phyloP scores from a whole-genome alignment of 75 land plant genomes.

The Selaginella tamariscina region DNA sequence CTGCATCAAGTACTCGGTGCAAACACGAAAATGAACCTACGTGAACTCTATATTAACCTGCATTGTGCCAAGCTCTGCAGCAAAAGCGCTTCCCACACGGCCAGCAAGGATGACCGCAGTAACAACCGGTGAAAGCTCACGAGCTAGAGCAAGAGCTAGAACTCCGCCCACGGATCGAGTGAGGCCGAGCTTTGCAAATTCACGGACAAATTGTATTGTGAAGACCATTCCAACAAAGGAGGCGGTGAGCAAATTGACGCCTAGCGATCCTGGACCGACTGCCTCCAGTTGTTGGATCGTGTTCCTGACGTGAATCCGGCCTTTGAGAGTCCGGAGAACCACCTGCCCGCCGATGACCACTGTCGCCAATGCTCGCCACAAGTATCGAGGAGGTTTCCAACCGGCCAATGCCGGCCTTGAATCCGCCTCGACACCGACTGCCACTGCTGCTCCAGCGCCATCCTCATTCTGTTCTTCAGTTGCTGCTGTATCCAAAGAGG shows the following conservation, averaged over 20 bases:
- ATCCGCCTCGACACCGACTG: slow-evolving; percentile 12
- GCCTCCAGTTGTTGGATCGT: slow-evolving; percentile 73
- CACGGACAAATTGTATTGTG: slow-evolving; percentile 91
- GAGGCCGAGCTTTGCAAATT: slow-evolving; percentile 74
- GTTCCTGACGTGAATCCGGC: slow-evolving; percentile 58
- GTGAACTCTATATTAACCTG: slow-evolving; percentile 27
- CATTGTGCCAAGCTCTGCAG: slow-evolving; percentile 96
- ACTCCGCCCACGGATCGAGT: slow-evolving; percentile 89
- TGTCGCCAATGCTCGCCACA: slow-evolving; percentile 73
- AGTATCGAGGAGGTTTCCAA: slow-evolving; percentile 70
- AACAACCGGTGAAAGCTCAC: slow-evolving; percentile 85
- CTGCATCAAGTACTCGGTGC: background rate
- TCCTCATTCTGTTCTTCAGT: background rate
- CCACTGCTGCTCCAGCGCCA: slow-evolving; percentile 14
- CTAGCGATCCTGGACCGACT: slow-evolving; percentile 72
- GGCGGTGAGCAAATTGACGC: slow-evolving; percentile 73
- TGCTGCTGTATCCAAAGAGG: slow-evolving; percentile 14
- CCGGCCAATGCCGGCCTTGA: slow-evolving; percentile 22
- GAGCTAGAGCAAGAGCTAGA: slow-evolving; percentile 66
- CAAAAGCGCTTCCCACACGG: slow-evolving; percentile 78
- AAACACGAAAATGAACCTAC: background rate
- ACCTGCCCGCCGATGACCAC: slow-evolving; percentile 74
- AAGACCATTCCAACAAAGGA: slow-evolving; percentile 98
- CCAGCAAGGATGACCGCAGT: slow-evolving; percentile 80
- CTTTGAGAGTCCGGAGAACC: slow-evolving; percentile 29